Base-by-base conservation (phyloP, 805 yeast species). In the Pichia ethanolica region DNA sequence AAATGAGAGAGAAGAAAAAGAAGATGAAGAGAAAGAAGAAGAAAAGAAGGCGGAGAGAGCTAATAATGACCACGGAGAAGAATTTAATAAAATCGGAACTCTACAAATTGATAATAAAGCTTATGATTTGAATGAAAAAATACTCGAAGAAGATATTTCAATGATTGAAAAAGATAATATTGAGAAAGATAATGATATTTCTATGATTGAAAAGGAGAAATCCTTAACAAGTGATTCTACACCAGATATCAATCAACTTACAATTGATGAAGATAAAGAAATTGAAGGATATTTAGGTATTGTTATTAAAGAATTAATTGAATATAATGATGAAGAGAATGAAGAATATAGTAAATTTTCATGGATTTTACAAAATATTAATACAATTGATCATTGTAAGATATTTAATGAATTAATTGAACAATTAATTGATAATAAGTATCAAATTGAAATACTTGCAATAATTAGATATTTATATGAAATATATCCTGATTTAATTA, bases 231-330 rank as follows among this genome's bases (percentile, higher is more conserved):
- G 49, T 26, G 58, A 51, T 34, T 51, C 52, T 2, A 55, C 58
- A 1, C 58, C 58, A 7, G 54, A 55, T 46, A 20, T 56, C 14
- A 44, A 50, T 25, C 47, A 41, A 14, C 46, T 56, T 7, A 54
- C 53, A 8, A 47, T 56, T 35, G 48, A 53, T 1, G 38, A 30
- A 12, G 41, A 45, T 5, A 26, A 35, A 11, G 39, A 42, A 10
- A 39, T 48, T 44, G 52, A 46, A 28, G 46, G 48, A 28, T 37
- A 40, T 32, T 14, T 47, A 14, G 47, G 49, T 27, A 14, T 39
- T 3, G 33, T 49, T 10, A 34, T 46, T 4, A 36, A 37, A 6
- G 44, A 40, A 28, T 7, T 53, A 14, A 10, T 35, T 10, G 36
- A 41, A 30, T 34, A 28, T 14, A 38, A 44, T 3, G 41, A 47